Evolutionary conservation across 768 basidiomycete species (phyloP).

Genomic region (Suillus alpinus): DNA sequence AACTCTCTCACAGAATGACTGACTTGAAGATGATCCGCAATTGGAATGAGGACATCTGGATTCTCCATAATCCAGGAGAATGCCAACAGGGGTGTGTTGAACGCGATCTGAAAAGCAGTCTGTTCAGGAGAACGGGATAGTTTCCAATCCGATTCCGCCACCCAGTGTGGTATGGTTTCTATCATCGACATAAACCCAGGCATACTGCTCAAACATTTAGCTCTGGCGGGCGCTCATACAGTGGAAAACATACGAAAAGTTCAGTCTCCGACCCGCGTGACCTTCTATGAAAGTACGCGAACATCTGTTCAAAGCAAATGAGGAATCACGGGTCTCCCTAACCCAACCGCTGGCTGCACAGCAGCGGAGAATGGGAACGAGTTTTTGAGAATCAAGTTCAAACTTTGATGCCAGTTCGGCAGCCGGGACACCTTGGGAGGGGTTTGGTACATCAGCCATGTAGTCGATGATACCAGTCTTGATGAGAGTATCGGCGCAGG

Average conservation of each 20-base stretch:
- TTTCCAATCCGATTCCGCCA: constrained; percentile 18
- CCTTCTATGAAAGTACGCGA: constrained; percentile 13
- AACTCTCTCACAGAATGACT: neutral
- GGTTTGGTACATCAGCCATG: constrained; percentile 6
- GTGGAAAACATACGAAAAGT: constrained; percentile 8
- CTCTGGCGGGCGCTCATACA: neutral
- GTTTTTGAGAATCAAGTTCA: constrained; percentile 13
- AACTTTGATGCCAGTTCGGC: constrained; percentile 10
- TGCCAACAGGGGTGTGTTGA: constrained; percentile 34
- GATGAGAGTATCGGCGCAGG: constrained; percentile 14
- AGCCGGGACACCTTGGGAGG: constrained; percentile 10
- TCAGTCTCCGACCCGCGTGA: constrained; percentile 14
- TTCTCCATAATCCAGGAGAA: neutral
- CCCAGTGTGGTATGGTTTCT: constrained; percentile 4
- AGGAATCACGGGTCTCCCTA: constrained; percentile 14
- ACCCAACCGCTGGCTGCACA: constrained; percentile 17
- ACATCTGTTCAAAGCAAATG: constrained; percentile 18
- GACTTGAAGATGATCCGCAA: neutral
- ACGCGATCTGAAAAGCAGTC: constrained; percentile 37
- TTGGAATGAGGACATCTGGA: constrained; percentile 22
- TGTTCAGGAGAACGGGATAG: constrained; percentile 11
- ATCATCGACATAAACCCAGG: constrained; percentile 13
- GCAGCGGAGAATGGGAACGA: constrained; percentile 15
- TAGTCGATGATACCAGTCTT: constrained; percentile 15
- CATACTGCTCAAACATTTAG: constrained; percentile 6